Base-by-base conservation (phyloP, 306 rosid genomes). In the Lithocarpus polystachyus region DNA sequence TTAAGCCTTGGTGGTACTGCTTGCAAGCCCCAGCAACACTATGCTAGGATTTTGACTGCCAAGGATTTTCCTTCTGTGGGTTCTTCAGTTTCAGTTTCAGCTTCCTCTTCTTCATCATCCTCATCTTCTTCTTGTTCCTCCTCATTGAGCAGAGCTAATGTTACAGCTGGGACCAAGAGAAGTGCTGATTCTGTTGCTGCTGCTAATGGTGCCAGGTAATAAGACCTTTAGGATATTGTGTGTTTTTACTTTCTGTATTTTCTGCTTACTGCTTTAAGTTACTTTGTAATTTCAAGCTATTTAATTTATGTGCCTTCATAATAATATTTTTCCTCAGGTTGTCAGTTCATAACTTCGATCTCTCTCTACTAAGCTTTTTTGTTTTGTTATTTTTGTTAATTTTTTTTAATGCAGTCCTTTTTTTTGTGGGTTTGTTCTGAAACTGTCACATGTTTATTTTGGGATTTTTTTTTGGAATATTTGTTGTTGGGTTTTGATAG, bases 111-210 rank as follows among this genome's bases (percentile, higher is more conserved):
- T 5, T 20, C 75, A 0, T 77, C 84, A 15, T 82, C 89, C 7
- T 80, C 88, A 2, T 84, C 93, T 0, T 86, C 92, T 0, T 82
- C 89, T 15, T 71, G 88, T 24, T 77, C 92, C 28, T 82, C 90
- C 3, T 88, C 87, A 7, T 68, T 85, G 83, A 81, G 88, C 84
- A 83, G 90, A 59, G 83, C 79, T 75, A 88, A 83, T 83, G 76
- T 77, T 20, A 29, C 89, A 3, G 80, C 88, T 75, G 93, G 94
- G 20, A 90, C 94, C 29, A 91, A 95, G 84, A 89, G 92, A 78
- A 70, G 86, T 87, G 93, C 96, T 84, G 97, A 92, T 73, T 92
- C 98, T 80, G 88, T 85, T 65, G 84, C 76, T 6, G 85, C 85
- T 10, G 75, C 77, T 73, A 88, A 87, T 81, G 88, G 88, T 62